Evolutionary conservation across 352 stramenopile genomes (phyloP).

Genomic region (Phytophthora palmivora): DNA sequence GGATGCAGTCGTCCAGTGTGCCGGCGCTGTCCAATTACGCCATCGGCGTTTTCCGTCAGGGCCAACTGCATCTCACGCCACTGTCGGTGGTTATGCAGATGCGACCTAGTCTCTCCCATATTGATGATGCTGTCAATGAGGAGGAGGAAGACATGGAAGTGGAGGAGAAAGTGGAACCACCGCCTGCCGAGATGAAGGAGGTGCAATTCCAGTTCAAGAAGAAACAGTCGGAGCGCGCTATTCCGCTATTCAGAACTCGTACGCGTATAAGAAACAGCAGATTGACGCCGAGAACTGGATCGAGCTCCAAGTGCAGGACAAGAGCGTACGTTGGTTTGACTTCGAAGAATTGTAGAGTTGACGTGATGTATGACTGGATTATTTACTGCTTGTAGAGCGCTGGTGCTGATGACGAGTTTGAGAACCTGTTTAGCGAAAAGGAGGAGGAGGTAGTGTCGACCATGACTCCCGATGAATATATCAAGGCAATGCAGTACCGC

Average conservation of each 20-base stretch:
- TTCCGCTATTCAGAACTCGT: conserved; percentile 87
- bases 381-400: conserved; percentile 25
- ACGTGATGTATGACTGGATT: neutral
- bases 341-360: conserved; percentile 8
- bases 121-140: conserved; percentile 77
- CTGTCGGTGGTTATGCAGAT: conserved; percentile 79
- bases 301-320: conserved; percentile 75
- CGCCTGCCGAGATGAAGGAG: conserved; percentile 69
- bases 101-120: conserved; percentile 79
- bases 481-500: conserved; percentile 80
- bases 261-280: conserved; percentile 84
- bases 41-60: conserved; percentile 80
- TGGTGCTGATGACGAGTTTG: conserved; percentile 74
- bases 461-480: conserved; percentile 74
- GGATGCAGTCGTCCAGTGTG: conserved; percentile 69
- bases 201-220: conserved; percentile 91
- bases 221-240: conserved; percentile 81
- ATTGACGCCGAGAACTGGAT: conserved; percentile 84
- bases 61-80: conserved; percentile 82
- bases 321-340: conserved; percentile 54
- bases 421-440: conserved; percentile 85
- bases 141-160: conserved; percentile 71
- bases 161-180: conserved; percentile 59
- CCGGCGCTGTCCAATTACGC: conserved; percentile 81
- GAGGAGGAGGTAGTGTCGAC: conserved; percentile 77